Base-by-base conservation (phyloP, 73 alveolate genomes). In the Blepharisma japonicum region DNA sequence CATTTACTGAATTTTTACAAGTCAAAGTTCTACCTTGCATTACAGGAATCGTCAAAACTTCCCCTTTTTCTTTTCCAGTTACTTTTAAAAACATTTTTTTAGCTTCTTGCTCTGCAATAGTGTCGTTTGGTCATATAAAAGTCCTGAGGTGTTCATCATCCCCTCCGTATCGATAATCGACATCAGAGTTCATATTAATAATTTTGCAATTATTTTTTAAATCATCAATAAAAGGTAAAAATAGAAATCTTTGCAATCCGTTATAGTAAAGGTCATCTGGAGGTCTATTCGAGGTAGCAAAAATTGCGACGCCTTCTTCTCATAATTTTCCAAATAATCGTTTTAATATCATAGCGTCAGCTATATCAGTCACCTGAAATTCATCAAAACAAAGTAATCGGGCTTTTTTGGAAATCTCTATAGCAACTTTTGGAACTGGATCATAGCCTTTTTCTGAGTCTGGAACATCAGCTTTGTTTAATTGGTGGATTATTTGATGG, bases 301-400 rank as follows among this genome's bases (percentile, higher is more conserved):
- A 83, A 6, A 94, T 84, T 6, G 90, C 87, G 23, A 94, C 89
- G 23, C 92, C 91, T 48, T 90, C 68, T 32, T 81, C 92, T 80
- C 89, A 83, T 68, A 96, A 83, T 47, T 92, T 85, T 47, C 92
- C 95, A 56, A 94, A 94, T 39, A 94, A 82, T 25, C 98, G 74
- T 71, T 92, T 92, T 20, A 94, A 74, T 20, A 94, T 94, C 92
- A 94, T 88, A n/a, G 99, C 99, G 56, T 94, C 99, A 39, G 96
- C 95, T 32, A 94, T 94, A 81, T 94, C 97, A 2, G 95, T 90
- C 14, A 94, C 99, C 56, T 94, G 89, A 55, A 94, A 94, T 72
- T 94, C 99, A 81, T 94, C 99, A 20, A 94, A 67, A 78, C 97
- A 90, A 42, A 94, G 82, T 54, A 94, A 79, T 77, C 86, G 67